Base-by-base conservation (phyloP, 2,329 filamentous ascomycete genomes). In the Diaporthe longicolla region DNA sequence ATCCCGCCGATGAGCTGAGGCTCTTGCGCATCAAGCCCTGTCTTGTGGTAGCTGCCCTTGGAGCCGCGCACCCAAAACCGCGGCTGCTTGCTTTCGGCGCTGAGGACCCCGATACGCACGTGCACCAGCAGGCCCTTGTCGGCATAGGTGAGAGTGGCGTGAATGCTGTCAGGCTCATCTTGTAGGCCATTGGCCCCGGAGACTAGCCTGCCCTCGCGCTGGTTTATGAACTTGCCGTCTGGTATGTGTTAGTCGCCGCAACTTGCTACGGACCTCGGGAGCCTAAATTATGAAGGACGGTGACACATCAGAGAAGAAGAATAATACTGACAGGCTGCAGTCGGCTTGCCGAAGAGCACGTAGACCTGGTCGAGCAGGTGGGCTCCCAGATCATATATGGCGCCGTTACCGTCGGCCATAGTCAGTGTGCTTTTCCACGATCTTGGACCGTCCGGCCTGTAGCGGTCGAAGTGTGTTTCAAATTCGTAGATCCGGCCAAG, bases 401-500 rank as follows among this genome's bases (percentile, higher is more conserved):
- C 91, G 48, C 93, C 92, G 52, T 92, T 91, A 15, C 91, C 93
- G 21, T 91, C 86, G 24, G 84, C 81, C 79, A 92, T 89, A 40
- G 86, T 83, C 71, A 93, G 85, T 19, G 81, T 82, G 52, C 87
- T 89, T 86, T 95, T 95, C 94, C 94, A 96, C 68, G 84, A 87
- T 74, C 85, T 80, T 32, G 91, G 89, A 52, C 87, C 85, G 40
- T 87, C 86, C 19, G 92, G 86, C 24, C 91, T 89, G 83, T 93
- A 92, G 24, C 94, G 90, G 82, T 96, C 94, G 79, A 95, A 95
- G 84, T 95, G 93, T 29, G 92, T 93, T 82, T 95, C 90, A 79
- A 93, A 94, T 83, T 96, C 93, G 71, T 93, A 88, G 52, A 95
- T 84, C n/a, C 93, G 88, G 71, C 94, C 94, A 5, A 96, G 85